Evolutionary conservation across 345 rosid species (phyloP), one percentile per base, ranked within the genome.

Genomic region (Laguncularia racemosa): DNA sequence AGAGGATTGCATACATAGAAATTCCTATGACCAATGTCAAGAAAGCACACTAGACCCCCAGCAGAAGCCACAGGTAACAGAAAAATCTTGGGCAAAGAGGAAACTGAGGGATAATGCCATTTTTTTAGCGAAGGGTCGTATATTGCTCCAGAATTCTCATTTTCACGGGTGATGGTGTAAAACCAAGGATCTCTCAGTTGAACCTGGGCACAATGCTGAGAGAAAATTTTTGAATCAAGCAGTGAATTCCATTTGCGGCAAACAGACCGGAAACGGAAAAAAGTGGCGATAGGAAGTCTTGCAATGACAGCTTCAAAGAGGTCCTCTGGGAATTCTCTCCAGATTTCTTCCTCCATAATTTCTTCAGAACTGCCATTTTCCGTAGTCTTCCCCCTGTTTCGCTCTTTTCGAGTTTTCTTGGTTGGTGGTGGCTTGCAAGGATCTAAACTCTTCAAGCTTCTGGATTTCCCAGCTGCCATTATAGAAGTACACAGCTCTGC

Each of bases 241-340:
- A 93, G 66, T 44, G 89, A 82, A 56, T 93, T 81, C 97, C 99
- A 93, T 67, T 76, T 82, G 52, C 61, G 79, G 63, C 99, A 93
- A 59, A 93, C 99, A 2, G 88, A 61, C 19, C 99, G 97, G 65
- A 87, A 87, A 68, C 88, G 95, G 67, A 89, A 93, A 74, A 93
- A 78, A 3, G 90, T 74, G 15, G 88, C 78, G 20, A 87, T 59
- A 6, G 99, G 99, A 62, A 93, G 88, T 55, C 99, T 89, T 17
- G 97, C 91, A 69, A 93, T 76, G 66, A 93, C 82, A 58, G 83
- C 88, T 73, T 93, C 97, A 12, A 80, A 85, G 60, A 93, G 99
- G 73, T 93, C 99, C 70, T 82, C 92, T 0, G 99, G 99, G 69
- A 93, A 93, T 33, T 85, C 92, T 75, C 81, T 84, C 99, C 99